Evolutionary conservation across 1,139 yeast genomes (phyloP).

Genomic region (Scheffersomyces insectosa): DNA sequence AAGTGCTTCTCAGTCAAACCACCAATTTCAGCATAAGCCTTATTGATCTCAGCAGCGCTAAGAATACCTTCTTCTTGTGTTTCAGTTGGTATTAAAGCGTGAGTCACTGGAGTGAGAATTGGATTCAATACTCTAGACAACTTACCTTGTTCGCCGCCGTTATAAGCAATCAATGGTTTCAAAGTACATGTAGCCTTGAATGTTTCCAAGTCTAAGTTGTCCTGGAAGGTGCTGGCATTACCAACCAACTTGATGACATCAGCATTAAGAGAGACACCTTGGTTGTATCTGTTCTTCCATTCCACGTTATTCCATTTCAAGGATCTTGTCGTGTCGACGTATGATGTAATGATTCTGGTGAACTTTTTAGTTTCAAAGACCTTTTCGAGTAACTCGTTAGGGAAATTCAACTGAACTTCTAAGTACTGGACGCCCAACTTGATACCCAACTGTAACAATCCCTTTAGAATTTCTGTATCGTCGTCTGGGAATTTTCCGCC

Average conservation of each 20-base stretch:
- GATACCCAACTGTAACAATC: conserved; percentile 61
- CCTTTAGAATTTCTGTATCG: conserved; percentile 47
- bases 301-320: conserved; percentile 67
- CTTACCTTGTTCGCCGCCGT: conserved; percentile 76
- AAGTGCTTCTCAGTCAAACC: conserved; percentile 57
- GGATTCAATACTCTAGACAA: conserved; percentile 76
- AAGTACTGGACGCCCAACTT: conserved; percentile 63
- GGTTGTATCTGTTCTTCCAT: conserved; percentile 72
- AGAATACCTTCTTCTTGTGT: conserved; percentile 78
- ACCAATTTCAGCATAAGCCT: conserved; percentile 62
- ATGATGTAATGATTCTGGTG: conserved; percentile 79
- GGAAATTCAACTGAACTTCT: conserved; percentile 53
- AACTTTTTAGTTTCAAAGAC: conserved; percentile 45
- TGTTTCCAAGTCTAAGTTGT: conserved; percentile 68
- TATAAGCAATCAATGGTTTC: conserved; percentile 79
- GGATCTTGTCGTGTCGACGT: conserved; percentile 67
- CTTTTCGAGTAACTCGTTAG: conserved; percentile 29
- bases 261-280: conserved; percentile 64
- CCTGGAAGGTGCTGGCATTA: conserved; percentile 59
- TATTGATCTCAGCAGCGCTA: conserved; percentile 60
- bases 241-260: conserved; percentile 88
- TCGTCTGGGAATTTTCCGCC: conserved; percentile 72
- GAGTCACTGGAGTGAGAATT: conserved; percentile 82
- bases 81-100: conserved; percentile 57
- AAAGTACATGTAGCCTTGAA: conserved; percentile 56